phyloP scores from a whole-genome alignment of 1,139 yeast genomes.

The Pichia sorboxylosa region DNA sequence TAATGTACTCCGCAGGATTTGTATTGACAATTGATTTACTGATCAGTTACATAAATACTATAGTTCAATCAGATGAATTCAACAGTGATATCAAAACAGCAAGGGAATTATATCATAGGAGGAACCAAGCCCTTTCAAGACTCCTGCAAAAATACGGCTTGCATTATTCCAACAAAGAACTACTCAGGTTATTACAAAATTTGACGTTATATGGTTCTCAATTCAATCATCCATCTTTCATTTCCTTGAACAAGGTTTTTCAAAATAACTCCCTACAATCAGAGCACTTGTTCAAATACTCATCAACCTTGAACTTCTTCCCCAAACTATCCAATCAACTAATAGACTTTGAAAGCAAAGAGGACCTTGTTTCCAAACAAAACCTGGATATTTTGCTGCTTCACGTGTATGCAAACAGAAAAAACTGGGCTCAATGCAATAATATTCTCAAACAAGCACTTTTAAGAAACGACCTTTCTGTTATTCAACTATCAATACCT shows the following conservation, averaged over 20 bases:
- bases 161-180: constrained; percentile 9
- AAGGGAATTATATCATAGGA: constrained; percentile 11
- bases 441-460: constrained; percentile 22
- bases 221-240: constrained; percentile 15
- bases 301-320: too few relatives aligned
- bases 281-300: too few relatives aligned
- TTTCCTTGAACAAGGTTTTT: too few relatives aligned
- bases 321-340: too few relatives aligned
- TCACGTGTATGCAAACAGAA: constrained; percentile 28
- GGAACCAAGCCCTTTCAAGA: constrained; percentile 12
- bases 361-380: constrained; percentile 8
- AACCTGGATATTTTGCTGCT: constrained; percentile 24
- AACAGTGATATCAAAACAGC: constrained; percentile 7
- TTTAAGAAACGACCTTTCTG: constrained; percentile 13
- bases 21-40: constrained; percentile 15
- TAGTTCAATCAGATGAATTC: constrained; percentile 20
- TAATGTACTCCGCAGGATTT: constrained; percentile 20
- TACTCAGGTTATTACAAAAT: constrained; percentile 15
- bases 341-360: too few relatives aligned
- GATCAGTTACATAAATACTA: constrained; percentile 13
- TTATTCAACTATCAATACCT: constrained; percentile 23
- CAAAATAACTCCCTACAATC: constrained; percentile 16
- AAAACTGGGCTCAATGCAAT: constrained; percentile 27
- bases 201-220: constrained; percentile 18
- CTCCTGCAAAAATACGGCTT: constrained; percentile 14